These are phyloP conservation scores for Cryptococcus sp. DNA, from an alignment of 1,284 basidiomycete genomes.

Conservation along the genomic window DNA sequence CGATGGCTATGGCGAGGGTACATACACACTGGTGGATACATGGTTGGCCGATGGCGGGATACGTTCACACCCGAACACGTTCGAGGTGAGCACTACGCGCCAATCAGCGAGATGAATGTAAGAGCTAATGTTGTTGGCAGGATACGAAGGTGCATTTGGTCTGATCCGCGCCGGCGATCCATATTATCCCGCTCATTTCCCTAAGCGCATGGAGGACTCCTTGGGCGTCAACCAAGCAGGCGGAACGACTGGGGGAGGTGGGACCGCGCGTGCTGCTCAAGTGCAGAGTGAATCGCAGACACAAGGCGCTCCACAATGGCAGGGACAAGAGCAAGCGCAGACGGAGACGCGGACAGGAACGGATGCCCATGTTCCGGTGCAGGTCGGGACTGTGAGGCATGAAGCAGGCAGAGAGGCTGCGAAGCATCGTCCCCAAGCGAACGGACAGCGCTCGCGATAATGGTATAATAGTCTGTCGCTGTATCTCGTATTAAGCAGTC, in stretches of 20 bases:
- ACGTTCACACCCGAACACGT: constrained; percentile 45
- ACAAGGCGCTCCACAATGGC: too few species aligned
- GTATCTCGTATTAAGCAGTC: too few species aligned
- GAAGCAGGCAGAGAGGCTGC: too few species aligned
- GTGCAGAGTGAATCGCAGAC: too few species aligned
- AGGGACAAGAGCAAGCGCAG: too few species aligned
- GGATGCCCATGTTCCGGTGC: too few species aligned
- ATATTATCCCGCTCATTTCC: constrained; percentile 41
- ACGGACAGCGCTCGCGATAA: too few species aligned
- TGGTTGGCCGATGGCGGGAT: constrained; percentile 52
- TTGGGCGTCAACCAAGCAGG: constrained; percentile 23
- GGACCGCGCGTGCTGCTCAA: too few species aligned
- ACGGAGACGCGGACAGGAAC: too few species aligned
- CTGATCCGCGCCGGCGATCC: constrained; percentile 45
- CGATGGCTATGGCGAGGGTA: constrained; percentile 52
- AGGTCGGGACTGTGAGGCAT: too few species aligned
- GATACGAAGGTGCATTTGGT: constrained; percentile 47
- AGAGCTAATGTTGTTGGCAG: constrained; percentile 14
- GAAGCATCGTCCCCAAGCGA: too few species aligned
- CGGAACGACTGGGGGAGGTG: background rate
- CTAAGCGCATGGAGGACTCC: constrained; percentile 36
- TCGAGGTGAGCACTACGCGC: constrained; percentile 24
- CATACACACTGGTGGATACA: constrained; percentile 45
- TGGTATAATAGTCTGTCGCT: too few species aligned
- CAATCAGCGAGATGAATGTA: background rate